Evolutionary conservation across 2,329 filamentous ascomycete species (phyloP), one percentile per base, ranked within the genome.

Genomic region (Drechslerella coelobrocha): DNA sequence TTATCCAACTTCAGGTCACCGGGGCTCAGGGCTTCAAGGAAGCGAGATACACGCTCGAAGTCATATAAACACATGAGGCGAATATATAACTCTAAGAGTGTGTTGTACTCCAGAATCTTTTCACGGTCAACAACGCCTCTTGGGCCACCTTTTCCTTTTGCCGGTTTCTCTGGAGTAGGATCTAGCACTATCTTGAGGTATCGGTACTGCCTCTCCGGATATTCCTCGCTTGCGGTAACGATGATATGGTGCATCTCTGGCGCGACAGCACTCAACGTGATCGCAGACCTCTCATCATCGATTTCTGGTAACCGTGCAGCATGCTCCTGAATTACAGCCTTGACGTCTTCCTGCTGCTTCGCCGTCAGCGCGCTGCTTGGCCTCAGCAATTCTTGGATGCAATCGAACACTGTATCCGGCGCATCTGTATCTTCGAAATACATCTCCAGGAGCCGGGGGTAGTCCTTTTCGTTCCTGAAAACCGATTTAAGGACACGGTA

Each of bases 401-500:
- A 92, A 51, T 86, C 86, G 78, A 97, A 97, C 0, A 96, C 84
- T 3, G 83, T 84, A 3, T 88, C 84, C 61, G 86, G 87, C 73
- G 94, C 89, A 52, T 92, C 86, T 0, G 84, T 83, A 75, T 99
- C 94, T 71, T 96, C 89, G 71, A 99, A 90, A 76, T 92, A 96
- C 0, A 88, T 87, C 75, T 89, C 83, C 4, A 97, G 80, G 26
- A 97, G 85, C 75, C 89, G 87, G 0, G 88, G 85, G 75, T 90
- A 96, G 76, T 93, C 88, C 75, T 87, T 88, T 74, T 96, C 91
- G 3, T 84, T 82, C 74, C 87, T 89, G 78, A 95, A 96, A 8
- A 91, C 89, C 12, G 90, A 88, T 80, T 99, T 99, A 59, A 99
- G 80, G 26, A 99, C 93, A 52, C 94, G 88, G 78, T 90, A 95